These are phyloP conservation scores for Neurospora sp. DNA, from an alignment of 495 filamentous ascomycete species.

Conservation along the genomic window DNA sequence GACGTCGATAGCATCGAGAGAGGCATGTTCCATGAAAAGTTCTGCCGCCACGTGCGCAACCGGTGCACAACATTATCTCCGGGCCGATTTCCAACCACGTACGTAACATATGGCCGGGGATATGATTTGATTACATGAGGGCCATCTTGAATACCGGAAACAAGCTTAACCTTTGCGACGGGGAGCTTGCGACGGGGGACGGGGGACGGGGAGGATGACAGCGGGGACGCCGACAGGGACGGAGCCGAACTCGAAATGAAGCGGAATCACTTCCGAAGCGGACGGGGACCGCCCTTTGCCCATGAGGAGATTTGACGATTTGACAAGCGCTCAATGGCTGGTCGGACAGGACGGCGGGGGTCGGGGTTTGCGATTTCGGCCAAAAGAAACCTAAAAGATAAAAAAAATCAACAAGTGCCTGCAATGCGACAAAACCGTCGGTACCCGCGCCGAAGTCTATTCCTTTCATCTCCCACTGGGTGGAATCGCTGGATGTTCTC, in stretches of 20 bases:
- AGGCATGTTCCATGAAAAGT: not conserved
- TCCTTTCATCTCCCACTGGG: not conserved
- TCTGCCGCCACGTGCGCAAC: not conserved
- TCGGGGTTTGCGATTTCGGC: not conserved
- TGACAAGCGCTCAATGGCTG: not conserved
- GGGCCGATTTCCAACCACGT: not conserved
- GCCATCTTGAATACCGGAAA: not conserved
- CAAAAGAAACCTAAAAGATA: not conserved
- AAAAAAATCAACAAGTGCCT: not conserved
- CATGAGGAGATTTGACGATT: not conserved
- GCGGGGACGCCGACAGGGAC: not conserved
- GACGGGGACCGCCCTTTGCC: not conserved
- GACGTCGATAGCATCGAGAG: not conserved
- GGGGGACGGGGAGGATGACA: not conserved
- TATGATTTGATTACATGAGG: not conserved
- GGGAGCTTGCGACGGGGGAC: not conserved
- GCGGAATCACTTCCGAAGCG: not conserved
- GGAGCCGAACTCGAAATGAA: not conserved
- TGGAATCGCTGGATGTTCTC: not conserved
- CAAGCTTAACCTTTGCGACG: not conserved
- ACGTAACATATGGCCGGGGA: not conserved
- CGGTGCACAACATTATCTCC: not conserved
- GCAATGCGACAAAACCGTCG: not conserved
- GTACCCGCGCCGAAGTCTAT: not conserved
- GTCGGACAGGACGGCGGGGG: not conserved